Base-by-base conservation (phyloP, 2,329 filamentous ascomycete species). In the Aspergillus quadricinctus region DNA sequence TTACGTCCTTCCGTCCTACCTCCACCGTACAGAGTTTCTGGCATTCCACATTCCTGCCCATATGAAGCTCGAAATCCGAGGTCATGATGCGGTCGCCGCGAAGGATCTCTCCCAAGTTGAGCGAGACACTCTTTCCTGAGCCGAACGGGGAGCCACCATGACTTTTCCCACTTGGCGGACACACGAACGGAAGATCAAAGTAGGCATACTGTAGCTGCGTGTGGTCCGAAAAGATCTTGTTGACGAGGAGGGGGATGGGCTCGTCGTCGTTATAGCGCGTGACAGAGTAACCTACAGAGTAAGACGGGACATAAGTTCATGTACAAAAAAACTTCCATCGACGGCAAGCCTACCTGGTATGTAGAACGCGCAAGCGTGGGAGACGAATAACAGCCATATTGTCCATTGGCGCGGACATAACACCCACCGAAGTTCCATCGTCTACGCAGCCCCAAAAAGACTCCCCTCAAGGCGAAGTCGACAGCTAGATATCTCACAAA, bases 151-250 rank as follows among this genome's bases (percentile, higher is more conserved):
- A 85, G 40, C 87, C 88, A 52, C 82, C 80, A 63, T 84, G 83
- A 60, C 78, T 81, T 59, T 83, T 80, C 50, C 89, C 89, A 8
- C 86, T 89, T 1, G 89, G 88, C 10, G 89, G 88, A 68, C 90
- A 95, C 53, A 93, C 88, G 71, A 95, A 96, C 7, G 91, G 90
- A 1, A 95, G 85, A 65, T 94, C 89, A 71, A 88, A 89, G 77
- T 93, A 96, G 64, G 90, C 90, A 83, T 92, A 95, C 72, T 95
- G 90, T n/a, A 96, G 79, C 71, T 94, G 88, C 7, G 89, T 94
- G 66, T 89, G 87, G 75, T 95, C 91, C 54, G 90, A 95, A 74
- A 92, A 95, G 66, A 92, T 87, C 73, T 96, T 96, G 78, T 96
- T 96, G 62, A 94, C 89, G 55, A 93, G 85, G n/a, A 96, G 80